A percentile compares a stretch with the other conserved stretches of the same genome.
These are phyloP conservation scores for Pyrenophora seminiperda DNA, from an alignment of 2,329 filamentous ascomycete genomes.

Conservation along the genomic window DNA sequence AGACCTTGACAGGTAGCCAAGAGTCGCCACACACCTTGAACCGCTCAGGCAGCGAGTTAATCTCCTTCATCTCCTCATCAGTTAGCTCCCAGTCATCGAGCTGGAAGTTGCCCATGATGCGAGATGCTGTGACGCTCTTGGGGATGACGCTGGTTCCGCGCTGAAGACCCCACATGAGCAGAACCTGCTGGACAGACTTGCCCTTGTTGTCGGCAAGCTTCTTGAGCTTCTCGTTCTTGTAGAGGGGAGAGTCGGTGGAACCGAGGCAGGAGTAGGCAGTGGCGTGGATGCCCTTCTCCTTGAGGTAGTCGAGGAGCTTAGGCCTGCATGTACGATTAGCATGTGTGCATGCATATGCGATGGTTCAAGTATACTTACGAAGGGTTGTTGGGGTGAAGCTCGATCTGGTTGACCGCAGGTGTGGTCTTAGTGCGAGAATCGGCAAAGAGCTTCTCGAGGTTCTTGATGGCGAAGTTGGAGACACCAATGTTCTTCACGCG, in stretches of 20 bases:
- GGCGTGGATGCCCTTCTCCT: conserved; percentile 73
- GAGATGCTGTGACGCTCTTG: conserved; percentile 75
- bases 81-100: conserved; percentile 74
- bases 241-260: conserved; percentile 70
- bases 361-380: conserved; percentile 52
- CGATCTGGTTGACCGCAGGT: conserved; percentile 79
- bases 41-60: conserved; percentile 71
- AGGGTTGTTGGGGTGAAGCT: conserved; percentile 80
- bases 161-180: conserved; percentile 80
- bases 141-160: conserved; percentile 84
- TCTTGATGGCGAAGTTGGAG: conserved; percentile 82
- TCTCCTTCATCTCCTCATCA: conserved; percentile 70
- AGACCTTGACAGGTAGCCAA: conserved; percentile 78
- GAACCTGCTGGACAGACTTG: conserved; percentile 74
- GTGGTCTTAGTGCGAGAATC: conserved; percentile 67
- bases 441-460: conserved; percentile 74
- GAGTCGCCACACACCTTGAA: conserved; percentile 74
- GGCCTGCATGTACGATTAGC: conserved; percentile 49
- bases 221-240: conserved; percentile 68
- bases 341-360: neutral
- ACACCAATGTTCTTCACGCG: conserved; percentile 83
- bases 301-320: conserved; percentile 75
- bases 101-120: conserved; percentile 78
- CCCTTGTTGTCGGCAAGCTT: conserved; percentile 67
- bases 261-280: conserved; percentile 78